Evolutionary conservation across 768 basidiomycete genomes (phyloP), one percentile per base, ranked within the genome.

Genomic region (Lactifluus subvellereus): DNA sequence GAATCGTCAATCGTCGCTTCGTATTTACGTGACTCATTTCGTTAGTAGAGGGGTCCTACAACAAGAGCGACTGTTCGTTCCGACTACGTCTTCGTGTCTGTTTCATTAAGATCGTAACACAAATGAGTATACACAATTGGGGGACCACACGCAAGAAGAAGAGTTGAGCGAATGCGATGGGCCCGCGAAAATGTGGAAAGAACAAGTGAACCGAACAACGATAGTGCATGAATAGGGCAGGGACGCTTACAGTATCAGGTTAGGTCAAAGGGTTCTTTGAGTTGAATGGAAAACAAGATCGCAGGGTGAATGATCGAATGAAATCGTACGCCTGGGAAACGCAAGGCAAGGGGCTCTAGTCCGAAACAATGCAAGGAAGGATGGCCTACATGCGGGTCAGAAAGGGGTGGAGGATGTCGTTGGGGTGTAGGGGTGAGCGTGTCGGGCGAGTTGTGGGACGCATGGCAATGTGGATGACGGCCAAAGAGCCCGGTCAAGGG

Each of bases 31-130:
- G 2, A 8, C n/a, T 45, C 30, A 47, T 56, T 43, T 37, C 48
- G 50, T 54, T 27, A 37, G 32, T 38, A 48, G 18, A 37, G 16
- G 35, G 30, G 32, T 53, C n/a, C 37, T 32, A n/a, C n/a, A 54
- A 4, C n/a, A 54, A 54, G 20, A 20, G n/a, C 10, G 45, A 47
- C 45, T 48, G 47, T 48, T 22, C 27, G 20, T 32, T 22, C 50
- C n/a, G 42, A 22, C 2, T 30, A 35, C 6, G 20, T 27, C 13
- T 59, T 52, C 58, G 20, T 52, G 43, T 54, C 38, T 49, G 32
- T 40, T 56, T 61, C 61, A 38, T 61, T 51, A 61, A 35, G 33
- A 42, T 61, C 61, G 61, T 61, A 61, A 61, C 18, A 13, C 10
- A 54, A 59, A 10, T 37, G 20, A 27, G 57, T 51, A 49, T 50